Conservation (phyloP, 2,329 filamentous ascomycete species). For the Alternaria sp. region DNA sequence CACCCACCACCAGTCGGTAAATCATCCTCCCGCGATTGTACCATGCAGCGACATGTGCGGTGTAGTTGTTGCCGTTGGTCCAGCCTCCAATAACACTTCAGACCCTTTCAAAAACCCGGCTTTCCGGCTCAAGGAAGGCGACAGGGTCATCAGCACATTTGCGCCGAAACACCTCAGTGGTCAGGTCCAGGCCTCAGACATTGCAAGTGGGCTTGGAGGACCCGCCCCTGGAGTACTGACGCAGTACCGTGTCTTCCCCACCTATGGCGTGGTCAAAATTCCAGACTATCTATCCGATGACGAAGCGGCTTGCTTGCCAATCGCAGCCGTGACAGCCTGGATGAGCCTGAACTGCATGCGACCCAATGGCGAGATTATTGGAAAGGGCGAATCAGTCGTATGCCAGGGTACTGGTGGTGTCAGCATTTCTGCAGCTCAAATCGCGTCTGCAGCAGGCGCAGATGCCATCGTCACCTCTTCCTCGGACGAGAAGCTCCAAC, state of each 20-base stretch:
- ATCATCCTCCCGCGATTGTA: constrained; percentile 58
- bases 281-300: constrained; percentile 67
- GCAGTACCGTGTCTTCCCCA: constrained; percentile 68
- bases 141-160: constrained; percentile 74
- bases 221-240: constrained; percentile 67
- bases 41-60: constrained; percentile 77
- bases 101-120: constrained; percentile 57
- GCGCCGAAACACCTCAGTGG: constrained; percentile 65
- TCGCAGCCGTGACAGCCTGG: constrained; percentile 71
- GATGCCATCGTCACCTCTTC: constrained; percentile 67
- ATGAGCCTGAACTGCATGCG: constrained; percentile 70
- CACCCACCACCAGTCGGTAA: constrained; percentile 68
- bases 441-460: constrained; percentile 55
- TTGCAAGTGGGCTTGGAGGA: constrained; percentile 67
- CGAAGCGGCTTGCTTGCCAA: constrained; percentile 68
- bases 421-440: constrained; percentile 53
- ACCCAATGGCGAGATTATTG: constrained; percentile 62
- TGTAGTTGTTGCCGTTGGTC: constrained; percentile 61
- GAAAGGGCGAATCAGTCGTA: constrained; percentile 50
- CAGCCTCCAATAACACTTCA: constrained; percentile 48
- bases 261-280: constrained; percentile 63
- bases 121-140: constrained; percentile 56
- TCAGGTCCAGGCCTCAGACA: constrained; percentile 65
- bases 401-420: constrained; percentile 58
- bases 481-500: constrained; percentile 62